Evolutionary conservation across 2,329 filamentous ascomycete species (phyloP), one percentile per base, ranked within the genome.

Genomic region (Aspergillus amoenus): DNA sequence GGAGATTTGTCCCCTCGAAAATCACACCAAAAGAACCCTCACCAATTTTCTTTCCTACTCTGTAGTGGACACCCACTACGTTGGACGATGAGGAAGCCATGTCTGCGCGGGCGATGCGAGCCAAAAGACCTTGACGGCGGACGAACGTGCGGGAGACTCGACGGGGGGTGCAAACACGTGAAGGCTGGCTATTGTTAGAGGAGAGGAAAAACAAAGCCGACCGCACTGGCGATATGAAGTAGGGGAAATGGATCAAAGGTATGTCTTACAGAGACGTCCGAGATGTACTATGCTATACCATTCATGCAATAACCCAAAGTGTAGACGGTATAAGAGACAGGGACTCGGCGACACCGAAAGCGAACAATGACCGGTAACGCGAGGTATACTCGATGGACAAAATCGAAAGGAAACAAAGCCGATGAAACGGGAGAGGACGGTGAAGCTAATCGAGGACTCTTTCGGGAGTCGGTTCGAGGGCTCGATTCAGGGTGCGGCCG

Each of bases 1-100:
- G 84, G 68, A 99, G 84, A 76, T 99, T 99, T 72, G 93, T 97
- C 67, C 94, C 94, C 79, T 97, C 94, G 72, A 97, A 97, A 73
- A 97, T 97, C 68, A 97, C 94, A 82, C 93, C 93, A 72, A 97
- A 97, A 40, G 92, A 96, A 64, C 93, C 93, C 85, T 97, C 94
- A 76, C 94, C 94, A 68, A 99, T 97, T 82, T 99, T 99, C 86
- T 97, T 97, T 70, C 94, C 94, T 66, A 99, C 94, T 66, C 94
- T 86, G 79, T 99, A 99, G 81, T 99, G 94, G 66, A 99, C 94
- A 74, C 94, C 94, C 71, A 97, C 94, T 67, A 99, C 94, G 79
- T 97, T 97, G 61, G 92, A 96, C 63, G 91, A 94, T 59, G 89
- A 91, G 64, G 90, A 93, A 58, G 91, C 87, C 91, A 94, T 94